Percentiles rank a stretch among this genome's conserved stretches.
phyloP scores from a whole-genome alignment of 2,329 filamentous ascomycete species.

The Ceratocystiopsis sp. region DNA sequence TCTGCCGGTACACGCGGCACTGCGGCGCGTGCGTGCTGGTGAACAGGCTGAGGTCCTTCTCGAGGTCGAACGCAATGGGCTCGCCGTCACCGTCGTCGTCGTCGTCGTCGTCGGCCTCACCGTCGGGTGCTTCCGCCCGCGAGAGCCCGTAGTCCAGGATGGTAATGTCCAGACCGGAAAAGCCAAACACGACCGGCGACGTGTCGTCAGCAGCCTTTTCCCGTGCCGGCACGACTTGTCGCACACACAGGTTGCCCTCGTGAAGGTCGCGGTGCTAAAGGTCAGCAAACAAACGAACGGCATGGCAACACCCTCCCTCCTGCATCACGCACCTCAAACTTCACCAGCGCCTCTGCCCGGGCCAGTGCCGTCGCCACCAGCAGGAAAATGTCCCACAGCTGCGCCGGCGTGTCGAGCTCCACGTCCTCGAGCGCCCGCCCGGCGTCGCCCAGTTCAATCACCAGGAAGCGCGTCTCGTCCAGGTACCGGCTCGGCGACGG shows the following conservation, averaged over 20 bases:
- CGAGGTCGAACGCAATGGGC: conserved; percentile 37
- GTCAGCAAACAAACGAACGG: background rate
- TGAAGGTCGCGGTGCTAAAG: conserved; percentile 45
- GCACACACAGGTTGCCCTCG: conserved; percentile 46
- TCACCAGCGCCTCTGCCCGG: conserved; percentile 37
- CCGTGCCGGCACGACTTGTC: conserved; percentile 21
- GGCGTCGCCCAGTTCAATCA: conserved; percentile 46
- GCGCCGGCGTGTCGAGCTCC: conserved; percentile 26
- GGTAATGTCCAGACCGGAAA: conserved; percentile 44
- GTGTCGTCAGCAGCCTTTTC: conserved; percentile 14
- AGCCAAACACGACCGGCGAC: conserved; percentile 30
- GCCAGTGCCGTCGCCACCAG: conserved; percentile 42
- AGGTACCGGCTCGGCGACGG: conserved; percentile 43
- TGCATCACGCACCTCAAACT: conserved; percentile 35
- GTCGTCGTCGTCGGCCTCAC: conserved; percentile 15
- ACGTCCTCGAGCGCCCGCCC: conserved; percentile 43
- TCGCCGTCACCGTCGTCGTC: conserved; percentile 17
- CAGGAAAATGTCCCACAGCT: conserved; percentile 48
- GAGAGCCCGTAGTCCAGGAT: conserved; percentile 50
- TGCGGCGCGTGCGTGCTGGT: conserved; percentile 42
- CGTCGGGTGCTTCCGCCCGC: conserved; percentile 26
- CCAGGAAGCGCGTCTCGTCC: conserved; percentile 39
- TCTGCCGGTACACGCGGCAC: conserved; percentile 44
- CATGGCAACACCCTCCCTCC: no score
- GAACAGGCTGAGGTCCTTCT: conserved; percentile 42